Evolutionary conservation across 2,329 filamentous ascomycete genomes (phyloP), one percentile per base, ranked within the genome.

Genomic region (Nemania sp.): DNA sequence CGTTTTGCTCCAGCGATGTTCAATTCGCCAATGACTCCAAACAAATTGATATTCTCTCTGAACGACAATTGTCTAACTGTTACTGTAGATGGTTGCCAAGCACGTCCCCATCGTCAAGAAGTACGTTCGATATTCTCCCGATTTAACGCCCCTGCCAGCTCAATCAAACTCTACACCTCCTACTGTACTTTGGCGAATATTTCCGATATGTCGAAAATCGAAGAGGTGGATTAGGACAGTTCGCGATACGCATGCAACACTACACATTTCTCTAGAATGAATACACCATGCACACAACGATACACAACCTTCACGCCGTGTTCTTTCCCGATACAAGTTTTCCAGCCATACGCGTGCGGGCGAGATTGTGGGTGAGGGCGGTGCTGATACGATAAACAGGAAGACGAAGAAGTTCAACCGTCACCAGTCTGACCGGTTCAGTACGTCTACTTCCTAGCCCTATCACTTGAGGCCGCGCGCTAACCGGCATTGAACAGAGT

Each of bases 91-190:
- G 94, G 91, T 93, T 85, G 86, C 92, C 90, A 95, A 96, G 86
- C 94, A 97, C 81, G 86, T 97, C 76, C 88, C 92, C 74, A 99
- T 99, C 86, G 90, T 99, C 76, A 99, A 99, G 91, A 99, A 99
- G 91, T 96, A 93, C 75, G 91, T 91, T 73, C 67, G 56, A 65
- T 62, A 64, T 56, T 56, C 59, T 59, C 52, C 34, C 44, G 47
- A 52, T 50, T 37, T 46, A 54, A 49, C 54, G 52, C 46, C 36
- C 33, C 33, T 45, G 49, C 53, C 51, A 57, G 6, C 24, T 20
- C 31, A 44, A 48, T n/a, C 42, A 46, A 47, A 26, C 24, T 20
- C 30, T 41, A 15, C 28, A 24, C 20, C 24, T 37, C 28, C 30
- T 4, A 12, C 6, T 31, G 6, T 30, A 19, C 34, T 15, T 22